Percentiles rank a stretch among this genome's conserved stretches.
These are phyloP conservation scores for Corchorus capsularis DNA, from an alignment of 345 rosid species.

Conservation along the genomic window DNA sequence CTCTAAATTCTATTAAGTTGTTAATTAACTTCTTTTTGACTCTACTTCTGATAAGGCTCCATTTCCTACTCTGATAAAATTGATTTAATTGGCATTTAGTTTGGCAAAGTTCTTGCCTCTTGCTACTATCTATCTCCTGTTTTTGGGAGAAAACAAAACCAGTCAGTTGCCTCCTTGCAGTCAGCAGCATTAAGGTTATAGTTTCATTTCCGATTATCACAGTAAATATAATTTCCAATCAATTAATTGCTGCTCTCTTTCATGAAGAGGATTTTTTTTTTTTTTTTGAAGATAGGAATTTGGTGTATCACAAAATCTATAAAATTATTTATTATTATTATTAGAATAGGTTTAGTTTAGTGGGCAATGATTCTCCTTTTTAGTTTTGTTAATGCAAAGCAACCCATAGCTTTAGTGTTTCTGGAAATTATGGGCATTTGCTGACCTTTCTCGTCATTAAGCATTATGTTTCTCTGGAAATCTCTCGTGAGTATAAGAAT, in stretches of 20 bases:
- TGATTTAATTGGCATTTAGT: neutral
- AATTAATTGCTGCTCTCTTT: too few relatives aligned
- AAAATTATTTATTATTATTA: too few relatives aligned
- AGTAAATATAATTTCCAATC: neutral
- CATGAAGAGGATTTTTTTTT: too few relatives aligned
- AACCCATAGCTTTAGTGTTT: neutral
- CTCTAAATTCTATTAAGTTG: neutral
- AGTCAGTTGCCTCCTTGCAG: neutral
- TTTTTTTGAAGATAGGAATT: too few relatives aligned
- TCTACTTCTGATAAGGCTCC: neutral
- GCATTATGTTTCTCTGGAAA: neutral
- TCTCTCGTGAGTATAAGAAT: neutral
- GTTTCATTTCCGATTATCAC: too few relatives aligned
- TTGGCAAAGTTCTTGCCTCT: neutral
- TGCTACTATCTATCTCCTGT: neutral
- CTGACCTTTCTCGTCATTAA: neutral
- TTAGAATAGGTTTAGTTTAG: neutral
- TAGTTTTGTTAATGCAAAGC: neutral
- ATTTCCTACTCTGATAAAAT: neutral
- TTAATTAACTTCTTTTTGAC: too few relatives aligned
- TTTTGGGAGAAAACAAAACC: neutral
- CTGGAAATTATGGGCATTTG: neutral
- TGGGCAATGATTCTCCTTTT: neutral
- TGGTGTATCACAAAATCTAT: too few relatives aligned
- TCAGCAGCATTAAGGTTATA: too few relatives aligned